Base-by-base conservation (phyloP, 2,329 filamentous ascomycete species). In the Juglanconis oblonga region DNA sequence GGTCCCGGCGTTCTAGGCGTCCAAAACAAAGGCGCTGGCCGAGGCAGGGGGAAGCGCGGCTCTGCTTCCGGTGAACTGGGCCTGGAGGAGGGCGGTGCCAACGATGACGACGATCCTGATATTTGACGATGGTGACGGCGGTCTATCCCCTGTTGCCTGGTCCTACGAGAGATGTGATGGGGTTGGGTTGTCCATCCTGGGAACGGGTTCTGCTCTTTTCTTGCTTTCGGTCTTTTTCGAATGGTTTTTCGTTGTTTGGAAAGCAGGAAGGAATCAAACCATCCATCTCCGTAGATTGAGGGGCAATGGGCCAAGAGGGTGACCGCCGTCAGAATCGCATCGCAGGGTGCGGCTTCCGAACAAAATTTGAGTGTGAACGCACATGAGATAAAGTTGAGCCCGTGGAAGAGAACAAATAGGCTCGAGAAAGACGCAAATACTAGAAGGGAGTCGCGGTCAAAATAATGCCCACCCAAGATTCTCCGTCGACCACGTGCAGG, bases 121-220 rank as follows among this genome's bases (percentile, higher is more conserved):
- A 85, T 85, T 70, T 83, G 79, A 78, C 78, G 69, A 68, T 65
- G 76, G 79, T 72, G 79, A 81, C 82, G 82, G 80, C 81, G 81
- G 82, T 82, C 81, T 83, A 84, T 82, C 83, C 85, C 84, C 86
- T 87, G 82, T 84, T 81, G 77, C 78, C 82, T 86, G 81, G 79
- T 84, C 81, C 82, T 84, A 76, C 72, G 69, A 71, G 73, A 68
- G 68, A 61, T 49, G 17, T 24, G n/a, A 52, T 45, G 61, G 32
- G 55, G 55, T 52, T 55, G 58, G 45, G 29, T 5, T 0, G 53
- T 52, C 57, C 44, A 42, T 32, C 17, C 40, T 55, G 42, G 33
- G 17, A 35, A 24, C 48, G 32, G n/a, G 36, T 42, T 57, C 57
- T 42, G 31, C 50, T 42, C 40, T 57, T 42, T 14, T 50, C 52